Evolutionary conservation across 2,329 filamentous ascomycete genomes (phyloP).

Genomic region (Colletotrichum filicis): DNA sequence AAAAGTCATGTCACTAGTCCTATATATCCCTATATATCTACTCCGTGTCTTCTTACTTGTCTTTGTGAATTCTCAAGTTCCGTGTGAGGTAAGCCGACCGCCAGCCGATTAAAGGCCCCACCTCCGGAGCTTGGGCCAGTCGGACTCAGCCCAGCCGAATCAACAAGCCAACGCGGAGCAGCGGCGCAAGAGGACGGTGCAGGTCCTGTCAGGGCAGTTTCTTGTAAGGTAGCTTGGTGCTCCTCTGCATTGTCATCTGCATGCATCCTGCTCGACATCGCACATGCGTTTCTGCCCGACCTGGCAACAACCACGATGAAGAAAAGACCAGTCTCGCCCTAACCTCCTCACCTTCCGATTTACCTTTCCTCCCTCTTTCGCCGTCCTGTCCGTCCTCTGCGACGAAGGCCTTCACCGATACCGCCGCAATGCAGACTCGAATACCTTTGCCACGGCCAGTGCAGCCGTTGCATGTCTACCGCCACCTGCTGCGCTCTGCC

Average conservation of each 20-base stretch:
- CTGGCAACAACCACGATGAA: not conserved
- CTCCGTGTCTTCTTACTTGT: no score
- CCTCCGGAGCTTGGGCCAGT: constrained; percentile 13
- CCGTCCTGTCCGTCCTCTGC: not conserved
- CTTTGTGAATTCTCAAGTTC: no score
- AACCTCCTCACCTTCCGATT: not conserved
- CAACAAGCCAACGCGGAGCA: not conserved
- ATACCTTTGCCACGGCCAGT: constrained; percentile 47
- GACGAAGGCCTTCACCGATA: not conserved
- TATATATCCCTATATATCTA: no score
- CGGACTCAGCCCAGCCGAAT: not conserved
- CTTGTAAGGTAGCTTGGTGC: not conserved
- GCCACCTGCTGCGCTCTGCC: constrained; percentile 69
- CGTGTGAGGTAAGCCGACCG: no score
- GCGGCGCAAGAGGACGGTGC: not conserved
- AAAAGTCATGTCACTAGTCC: no score
- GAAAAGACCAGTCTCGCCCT: not conserved
- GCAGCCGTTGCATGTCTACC: constrained; percentile 60
- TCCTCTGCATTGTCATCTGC: constrained; percentile 20
- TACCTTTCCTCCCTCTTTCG: not conserved
- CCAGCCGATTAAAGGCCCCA: not conserved
- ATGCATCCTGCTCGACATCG: constrained; percentile 32
- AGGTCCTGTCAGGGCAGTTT: not conserved
- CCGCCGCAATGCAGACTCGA: constrained; percentile 30
- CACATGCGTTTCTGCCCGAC: constrained; percentile 27